Evolutionary conservation across 2,329 filamentous ascomycete species (phyloP).

Genomic region (Didymella glomerata): DNA sequence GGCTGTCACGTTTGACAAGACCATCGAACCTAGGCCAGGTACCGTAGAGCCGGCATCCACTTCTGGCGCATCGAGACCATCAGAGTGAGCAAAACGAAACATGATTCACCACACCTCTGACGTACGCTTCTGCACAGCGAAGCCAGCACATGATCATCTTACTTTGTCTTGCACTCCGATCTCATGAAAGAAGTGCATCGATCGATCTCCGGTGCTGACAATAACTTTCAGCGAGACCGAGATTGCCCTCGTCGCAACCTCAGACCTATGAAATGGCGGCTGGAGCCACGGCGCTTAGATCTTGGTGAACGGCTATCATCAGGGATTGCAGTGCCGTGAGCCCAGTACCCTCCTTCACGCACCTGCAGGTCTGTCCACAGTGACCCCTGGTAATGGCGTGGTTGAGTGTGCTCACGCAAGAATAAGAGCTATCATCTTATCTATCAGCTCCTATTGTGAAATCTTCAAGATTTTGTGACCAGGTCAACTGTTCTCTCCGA

Average conservation of each 20-base stretch:
- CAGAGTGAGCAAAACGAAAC: conserved; percentile 16
- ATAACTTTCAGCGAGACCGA: background rate
- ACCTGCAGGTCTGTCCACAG: background rate
- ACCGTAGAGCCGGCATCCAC: conserved; percentile 1
- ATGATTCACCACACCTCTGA: conserved; percentile 11
- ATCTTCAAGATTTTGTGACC: too few species aligned
- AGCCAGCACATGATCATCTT: background rate
- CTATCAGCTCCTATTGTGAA: too few species aligned
- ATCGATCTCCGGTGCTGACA: background rate
- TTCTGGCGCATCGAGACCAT: conserved; percentile 12
- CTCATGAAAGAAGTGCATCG: background rate
- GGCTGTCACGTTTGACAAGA: conserved; percentile 19
- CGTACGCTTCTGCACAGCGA: background rate
- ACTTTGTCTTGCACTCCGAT: conserved; percentile 1
- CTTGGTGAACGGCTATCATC: background rate
- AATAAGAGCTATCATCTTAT: too few species aligned
- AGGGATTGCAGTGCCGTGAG: background rate
- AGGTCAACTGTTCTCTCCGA: too few species aligned
- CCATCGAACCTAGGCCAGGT: conserved; percentile 4
- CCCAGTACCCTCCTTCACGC: background rate
- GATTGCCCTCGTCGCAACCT: background rate
- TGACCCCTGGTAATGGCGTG: too few species aligned
- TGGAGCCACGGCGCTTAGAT: background rate
- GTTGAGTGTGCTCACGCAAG: too few species aligned
- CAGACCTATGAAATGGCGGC: background rate